Percentiles rank a stretch among this genome's conserved stretches.
phyloP scores from a whole-genome alignment of 2,329 filamentous ascomycete genomes.

The Hypoxylon sp. region DNA sequence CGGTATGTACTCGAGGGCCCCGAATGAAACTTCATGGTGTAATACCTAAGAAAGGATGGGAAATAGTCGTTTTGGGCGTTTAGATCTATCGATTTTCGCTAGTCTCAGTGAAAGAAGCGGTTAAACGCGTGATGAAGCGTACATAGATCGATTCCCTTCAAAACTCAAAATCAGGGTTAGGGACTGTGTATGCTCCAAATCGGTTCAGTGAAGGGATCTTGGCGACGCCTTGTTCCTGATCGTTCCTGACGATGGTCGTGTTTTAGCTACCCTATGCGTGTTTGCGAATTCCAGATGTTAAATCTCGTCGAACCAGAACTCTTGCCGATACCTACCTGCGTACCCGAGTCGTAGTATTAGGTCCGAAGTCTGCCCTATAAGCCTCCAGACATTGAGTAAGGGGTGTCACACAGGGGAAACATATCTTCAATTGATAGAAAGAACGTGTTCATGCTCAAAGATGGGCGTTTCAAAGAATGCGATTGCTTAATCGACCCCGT shows the following conservation, averaged over 20 bases:
- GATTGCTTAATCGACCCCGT: constrained; percentile 18
- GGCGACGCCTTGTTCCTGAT: constrained; percentile 39
- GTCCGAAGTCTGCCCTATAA: constrained; percentile 31
- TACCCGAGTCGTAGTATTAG: constrained; percentile 8
- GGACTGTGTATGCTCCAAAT: constrained; percentile 13
- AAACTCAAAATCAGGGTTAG: constrained; percentile 21
- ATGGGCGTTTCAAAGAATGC: constrained; percentile 43
- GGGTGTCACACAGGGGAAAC: constrained; percentile 30
- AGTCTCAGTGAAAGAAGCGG: constrained; percentile 5
- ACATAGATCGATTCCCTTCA: constrained; percentile 1
- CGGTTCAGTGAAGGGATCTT: constrained; percentile 36
- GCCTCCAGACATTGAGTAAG: constrained; percentile 33
- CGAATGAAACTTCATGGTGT: not conserved
- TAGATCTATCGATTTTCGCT: constrained; percentile 5
- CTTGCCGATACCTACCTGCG: constrained; percentile 18
- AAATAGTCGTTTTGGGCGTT: constrained; percentile 10
- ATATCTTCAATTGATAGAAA: constrained; percentile 27
- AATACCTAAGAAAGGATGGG: not conserved
- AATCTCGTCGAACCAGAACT: constrained; percentile 17
- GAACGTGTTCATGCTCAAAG: constrained; percentile 31
- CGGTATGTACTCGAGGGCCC: not conserved
- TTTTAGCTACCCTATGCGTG: not conserved
- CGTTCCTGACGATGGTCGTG: constrained; percentile 35
- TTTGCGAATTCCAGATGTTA: constrained; percentile 12
- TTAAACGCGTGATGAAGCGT: constrained; percentile 12